phyloP scores from a whole-genome alignment of 2,329 filamentous ascomycete genomes.

The Aspergillus jensenii region DNA sequence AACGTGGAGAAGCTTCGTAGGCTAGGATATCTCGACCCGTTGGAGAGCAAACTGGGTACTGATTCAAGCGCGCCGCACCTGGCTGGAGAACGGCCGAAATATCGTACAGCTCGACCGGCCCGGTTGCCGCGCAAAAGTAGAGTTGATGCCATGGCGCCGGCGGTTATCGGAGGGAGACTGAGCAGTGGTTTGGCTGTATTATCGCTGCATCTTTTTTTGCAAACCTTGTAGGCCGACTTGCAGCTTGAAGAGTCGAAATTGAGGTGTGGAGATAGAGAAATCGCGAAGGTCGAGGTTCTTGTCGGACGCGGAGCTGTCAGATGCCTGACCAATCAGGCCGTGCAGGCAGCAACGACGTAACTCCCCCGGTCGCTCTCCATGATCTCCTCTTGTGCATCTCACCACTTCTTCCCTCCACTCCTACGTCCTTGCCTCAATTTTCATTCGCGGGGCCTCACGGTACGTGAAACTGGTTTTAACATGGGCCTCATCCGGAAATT shows the following conservation, averaged over 20 bases:
- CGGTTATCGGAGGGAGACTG: slow-evolving; percentile 9
- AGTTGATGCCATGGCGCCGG: slow-evolving; percentile 30
- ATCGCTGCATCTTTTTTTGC: background rate
- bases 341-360: slow-evolving; percentile 21
- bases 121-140: slow-evolving; percentile 29
- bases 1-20: slow-evolving; percentile 31
- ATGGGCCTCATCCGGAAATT: background rate
- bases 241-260: background rate
- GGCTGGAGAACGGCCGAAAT: background rate
- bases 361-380: slow-evolving; percentile 12
- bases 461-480: slow-evolving; percentile 10
- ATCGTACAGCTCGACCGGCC: slow-evolving; percentile 20
- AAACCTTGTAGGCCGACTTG: background rate
- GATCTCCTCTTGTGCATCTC: slow-evolving; percentile 4
- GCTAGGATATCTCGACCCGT: background rate
- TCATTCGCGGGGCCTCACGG: slow-evolving; percentile 14
- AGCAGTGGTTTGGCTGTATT: background rate
- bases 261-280: background rate
- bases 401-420: slow-evolving; percentile 1
- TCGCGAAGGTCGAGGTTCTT: slow-evolving; percentile 13
- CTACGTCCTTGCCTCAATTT: slow-evolving; percentile 1
- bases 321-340: slow-evolving; percentile 23
- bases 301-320: slow-evolving; percentile 7
- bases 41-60: background rate
- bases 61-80: slow-evolving; percentile 8